Conservation (phyloP, 2,329 filamentous ascomycete genomes). For the Stemphylium lycopersici region DNA sequence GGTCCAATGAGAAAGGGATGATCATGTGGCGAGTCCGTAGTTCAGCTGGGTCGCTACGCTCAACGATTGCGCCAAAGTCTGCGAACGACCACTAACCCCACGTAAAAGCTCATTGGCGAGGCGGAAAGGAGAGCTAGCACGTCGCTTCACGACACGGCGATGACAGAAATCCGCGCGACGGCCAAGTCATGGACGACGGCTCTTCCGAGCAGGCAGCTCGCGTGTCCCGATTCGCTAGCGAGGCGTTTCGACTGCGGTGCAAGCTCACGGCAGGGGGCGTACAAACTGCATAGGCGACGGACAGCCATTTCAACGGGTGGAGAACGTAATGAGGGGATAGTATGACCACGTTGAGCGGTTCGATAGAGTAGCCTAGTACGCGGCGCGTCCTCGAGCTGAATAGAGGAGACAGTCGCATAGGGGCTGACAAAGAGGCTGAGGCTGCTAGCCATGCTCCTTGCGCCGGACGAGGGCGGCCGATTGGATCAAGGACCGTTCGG, state of each 20-base stretch:
- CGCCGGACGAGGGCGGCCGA: slow-evolving; percentile 4
- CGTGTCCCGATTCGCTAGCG: slow-evolving; percentile 2
- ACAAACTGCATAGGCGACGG: too few relatives aligned
- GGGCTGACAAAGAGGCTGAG: slow-evolving; percentile 12
- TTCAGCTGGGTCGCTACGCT: slow-evolving; percentile 11
- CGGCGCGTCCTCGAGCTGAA: not conserved
- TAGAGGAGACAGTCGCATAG: not conserved
- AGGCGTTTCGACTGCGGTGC: slow-evolving; percentile 9
- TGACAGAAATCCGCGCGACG: slow-evolving; percentile 2
- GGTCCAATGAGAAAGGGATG: slow-evolving; percentile 3
- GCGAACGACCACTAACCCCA: slow-evolving; percentile 8
- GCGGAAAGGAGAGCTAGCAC: not conserved
- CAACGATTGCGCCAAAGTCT: slow-evolving; percentile 8
- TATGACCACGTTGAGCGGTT: slow-evolving; percentile 3
- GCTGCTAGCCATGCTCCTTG: slow-evolving; percentile 9
- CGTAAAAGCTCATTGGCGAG: not conserved
- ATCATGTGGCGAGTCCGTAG: not conserved
- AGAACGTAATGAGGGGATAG: not conserved
- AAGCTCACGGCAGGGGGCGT: not conserved
- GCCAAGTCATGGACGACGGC: slow-evolving; percentile 4
- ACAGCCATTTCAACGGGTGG: slow-evolving; percentile 4
- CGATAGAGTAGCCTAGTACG: slow-evolving; percentile 3
- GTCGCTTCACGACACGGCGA: not conserved
- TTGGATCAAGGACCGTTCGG: slow-evolving; percentile 8
- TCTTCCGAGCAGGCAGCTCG: not conserved